Evolutionary conservation across 768 basidiomycete species (phyloP), one percentile per base, ranked within the genome.

Genomic region (Hortiboletus flavorubellus): DNA sequence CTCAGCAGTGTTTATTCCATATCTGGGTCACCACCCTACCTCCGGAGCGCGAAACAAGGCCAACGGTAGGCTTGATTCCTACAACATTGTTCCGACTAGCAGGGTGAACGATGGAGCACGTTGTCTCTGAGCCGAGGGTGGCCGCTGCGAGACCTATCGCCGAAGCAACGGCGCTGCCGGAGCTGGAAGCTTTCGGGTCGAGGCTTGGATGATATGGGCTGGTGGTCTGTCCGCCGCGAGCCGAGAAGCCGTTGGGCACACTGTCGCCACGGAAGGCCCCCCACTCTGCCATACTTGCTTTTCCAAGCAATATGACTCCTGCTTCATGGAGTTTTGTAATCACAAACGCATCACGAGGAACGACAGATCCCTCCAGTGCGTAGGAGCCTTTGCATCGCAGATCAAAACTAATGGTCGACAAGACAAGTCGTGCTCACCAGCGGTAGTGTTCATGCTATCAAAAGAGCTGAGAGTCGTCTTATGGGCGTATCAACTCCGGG

Each of bases 401-500:
- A 39, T 67, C 42, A 52, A 45, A 37, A 49, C 16, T 2, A 34
- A 41, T 29, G 42, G 2, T 40, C n/a, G 4, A 15, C 35, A 14
- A 26, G 34, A 42, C 23, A 44, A 44, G 59, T 40, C 8, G 49
- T 60, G 38, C 83, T 84, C 34, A 85, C 63, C 31, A 80, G 65
- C 39, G 78, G 68, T 9, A 74, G 84, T 57, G 78, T 84, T 3
- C 84, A 83, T 73, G 9, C 82, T 46, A 56, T 68, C 6, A 15
- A 14, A 18, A 33, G n/a, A n/a, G 23, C 33, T 33, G 5, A 53
- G 33, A 23, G 15, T 47, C 35, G 38, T 34, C 44, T 23, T 16
- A 30, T 26, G 50, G 41, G 31, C 8, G 0, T 23, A 29, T 47
- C 29, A 16, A 45, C 31, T 14, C 34, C 33, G 41, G 40, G 18